Percentiles rank a stretch among this genome's conserved stretches.
Evolutionary conservation across 164 flowering plant genomes (phyloP).

Genomic region (Protea cynaroides): DNA sequence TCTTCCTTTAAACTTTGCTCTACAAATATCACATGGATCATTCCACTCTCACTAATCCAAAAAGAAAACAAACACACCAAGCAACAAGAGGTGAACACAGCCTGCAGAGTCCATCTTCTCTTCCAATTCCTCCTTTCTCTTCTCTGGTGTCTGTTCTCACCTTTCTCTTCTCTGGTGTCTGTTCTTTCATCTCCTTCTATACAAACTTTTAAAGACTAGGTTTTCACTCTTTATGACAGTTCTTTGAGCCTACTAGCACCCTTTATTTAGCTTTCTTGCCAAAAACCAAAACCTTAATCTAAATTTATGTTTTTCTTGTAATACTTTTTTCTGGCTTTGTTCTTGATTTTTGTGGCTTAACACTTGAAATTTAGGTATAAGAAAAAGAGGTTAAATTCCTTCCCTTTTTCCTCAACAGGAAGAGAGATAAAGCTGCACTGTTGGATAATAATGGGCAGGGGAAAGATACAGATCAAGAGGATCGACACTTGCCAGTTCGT

Average conservation of each 20-base stretch:
- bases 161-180: no score
- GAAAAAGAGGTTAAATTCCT: slow-evolving; percentile 13
- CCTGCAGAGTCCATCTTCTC: neutral
- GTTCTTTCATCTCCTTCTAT: neutral
- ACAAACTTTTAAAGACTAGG: no score
- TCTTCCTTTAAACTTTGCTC: no score
- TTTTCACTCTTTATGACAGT: slow-evolving; percentile 29
- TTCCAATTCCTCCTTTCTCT: no score
- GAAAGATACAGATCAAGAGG: slow-evolving; percentile 31
- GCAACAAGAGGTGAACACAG: slow-evolving; percentile 15
- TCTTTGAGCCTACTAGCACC: slow-evolving; percentile 17
- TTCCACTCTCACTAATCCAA: slow-evolving; percentile 1
- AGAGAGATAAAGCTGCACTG: slow-evolving; percentile 3
- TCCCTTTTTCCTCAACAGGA: slow-evolving; percentile 10
- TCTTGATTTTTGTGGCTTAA: slow-evolving; percentile 9
- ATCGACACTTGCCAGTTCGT: no score
- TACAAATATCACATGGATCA: slow-evolving; percentile 9
- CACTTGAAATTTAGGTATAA: slow-evolving; percentile 7
- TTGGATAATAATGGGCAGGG: slow-evolving; percentile 24
- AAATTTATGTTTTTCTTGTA: slow-evolving; percentile 10
- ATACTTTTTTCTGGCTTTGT: slow-evolving; percentile 13
- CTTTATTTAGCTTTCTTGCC: slow-evolving; percentile 17
- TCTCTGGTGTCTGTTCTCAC: no score
- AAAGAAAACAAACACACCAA: slow-evolving; percentile 12
- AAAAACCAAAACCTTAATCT: slow-evolving; percentile 11